These are phyloP conservation scores for Populus davidiana DNA, from an alignment of 345 rosid genomes.

Conservation along the genomic window DNA sequence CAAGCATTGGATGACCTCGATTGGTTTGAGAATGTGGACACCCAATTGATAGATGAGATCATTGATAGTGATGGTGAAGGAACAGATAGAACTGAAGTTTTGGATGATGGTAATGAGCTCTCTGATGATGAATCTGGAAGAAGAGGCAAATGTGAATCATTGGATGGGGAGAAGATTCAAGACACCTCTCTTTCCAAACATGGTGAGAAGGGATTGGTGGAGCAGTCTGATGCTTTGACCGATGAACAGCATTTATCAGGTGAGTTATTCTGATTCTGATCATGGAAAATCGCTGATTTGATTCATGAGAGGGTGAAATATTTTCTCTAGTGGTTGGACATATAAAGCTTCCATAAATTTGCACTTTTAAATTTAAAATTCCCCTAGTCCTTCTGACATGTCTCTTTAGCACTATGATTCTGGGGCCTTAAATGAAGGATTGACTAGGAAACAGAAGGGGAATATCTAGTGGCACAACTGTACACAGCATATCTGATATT, in stretches of 20 bases:
- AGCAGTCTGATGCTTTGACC: slow-evolving; percentile 15
- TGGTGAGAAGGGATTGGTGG: slow-evolving; percentile 19
- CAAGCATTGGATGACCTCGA: slow-evolving; percentile 29
- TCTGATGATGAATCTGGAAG: slow-evolving; percentile 34
- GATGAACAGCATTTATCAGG: slow-evolving; percentile 35
- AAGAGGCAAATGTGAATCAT: slow-evolving; percentile 19
- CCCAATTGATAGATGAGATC: slow-evolving; percentile 25
- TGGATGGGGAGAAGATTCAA: slow-evolving; percentile 21
- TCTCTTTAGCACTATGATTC: background rate
- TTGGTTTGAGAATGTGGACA: slow-evolving; percentile 4
- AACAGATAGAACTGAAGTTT: slow-evolving; percentile 42
- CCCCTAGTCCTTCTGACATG: too few relatives aligned
- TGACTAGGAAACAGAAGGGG: background rate
- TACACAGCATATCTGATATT: too few relatives aligned
- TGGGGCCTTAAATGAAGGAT: background rate
- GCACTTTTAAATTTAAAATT: too few relatives aligned
- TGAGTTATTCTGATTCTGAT: slow-evolving; percentile 20
- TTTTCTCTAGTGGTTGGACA: too few relatives aligned
- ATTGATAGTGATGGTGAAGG: slow-evolving; percentile 49
- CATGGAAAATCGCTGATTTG: too few relatives aligned
- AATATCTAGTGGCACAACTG: background rate
- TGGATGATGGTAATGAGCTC: slow-evolving; percentile 34
- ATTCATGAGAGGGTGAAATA: too few relatives aligned
- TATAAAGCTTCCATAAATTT: too few relatives aligned
- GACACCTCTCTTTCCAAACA: slow-evolving; percentile 11